phyloP scores from a whole-genome alignment of 2,329 filamentous ascomycete species.

The Phialophora macrospora region DNA sequence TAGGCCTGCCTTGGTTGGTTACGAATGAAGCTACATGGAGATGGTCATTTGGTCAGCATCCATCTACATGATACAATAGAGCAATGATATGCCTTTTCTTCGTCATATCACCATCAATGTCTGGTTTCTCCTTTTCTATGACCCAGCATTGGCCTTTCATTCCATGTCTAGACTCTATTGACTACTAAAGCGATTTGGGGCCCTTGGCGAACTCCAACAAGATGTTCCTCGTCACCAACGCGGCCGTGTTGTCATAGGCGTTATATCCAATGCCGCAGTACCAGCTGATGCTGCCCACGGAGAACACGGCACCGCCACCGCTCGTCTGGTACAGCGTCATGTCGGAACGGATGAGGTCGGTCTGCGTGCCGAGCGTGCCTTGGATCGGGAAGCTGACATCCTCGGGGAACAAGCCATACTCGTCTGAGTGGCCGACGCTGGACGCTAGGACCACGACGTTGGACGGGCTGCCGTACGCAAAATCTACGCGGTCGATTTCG shows the following conservation, averaged over 20 bases:
- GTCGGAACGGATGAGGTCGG: conserved; percentile 37
- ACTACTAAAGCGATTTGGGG: too few relatives aligned
- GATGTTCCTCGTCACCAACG: conserved; percentile 40
- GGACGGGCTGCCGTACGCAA: conserved; percentile 42
- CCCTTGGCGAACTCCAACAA: conserved; percentile 31
- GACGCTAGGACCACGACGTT: conserved; percentile 42
- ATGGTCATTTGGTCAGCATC: too few relatives aligned
- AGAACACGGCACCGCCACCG: conserved; percentile 39
- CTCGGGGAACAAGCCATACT: conserved; percentile 35
- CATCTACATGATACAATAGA: too few relatives aligned
- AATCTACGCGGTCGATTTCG: conserved; percentile 47
- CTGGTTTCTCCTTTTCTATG: too few relatives aligned
- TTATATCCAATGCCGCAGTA: conserved; percentile 39
- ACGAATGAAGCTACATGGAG: too few relatives aligned
- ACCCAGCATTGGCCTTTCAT: too few relatives aligned
- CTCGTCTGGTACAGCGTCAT: conserved; percentile 39
- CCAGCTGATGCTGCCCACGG: conserved; percentile 43
- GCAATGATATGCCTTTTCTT: too few relatives aligned
- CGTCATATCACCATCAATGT: too few relatives aligned
- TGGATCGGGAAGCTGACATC: conserved; percentile 38
- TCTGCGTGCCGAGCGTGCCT: conserved; percentile 37
- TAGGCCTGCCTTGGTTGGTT: too few relatives aligned
- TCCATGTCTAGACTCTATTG: too few relatives aligned
- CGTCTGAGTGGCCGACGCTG: conserved; percentile 30
- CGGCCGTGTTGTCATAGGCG: conserved; percentile 40